Conservation (phyloP, 352 stramenopile species). For the Globisporangium nunn region DNA sequence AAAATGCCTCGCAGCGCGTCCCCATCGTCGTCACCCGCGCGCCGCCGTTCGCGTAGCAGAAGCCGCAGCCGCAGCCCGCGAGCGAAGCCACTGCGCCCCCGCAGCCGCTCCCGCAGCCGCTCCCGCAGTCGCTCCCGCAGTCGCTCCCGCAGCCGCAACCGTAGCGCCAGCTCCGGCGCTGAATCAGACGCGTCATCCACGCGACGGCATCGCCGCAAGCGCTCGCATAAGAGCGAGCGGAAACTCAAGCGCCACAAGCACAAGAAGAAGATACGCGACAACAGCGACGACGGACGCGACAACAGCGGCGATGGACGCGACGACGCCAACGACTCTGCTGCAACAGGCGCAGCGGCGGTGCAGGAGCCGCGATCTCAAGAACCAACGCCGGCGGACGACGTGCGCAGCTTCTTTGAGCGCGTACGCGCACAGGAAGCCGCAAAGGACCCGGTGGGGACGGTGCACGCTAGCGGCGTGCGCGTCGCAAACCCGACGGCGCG, state of each 20-base stretch:
- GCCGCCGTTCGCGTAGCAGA: constrained; percentile 7
- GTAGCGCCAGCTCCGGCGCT: not conserved
- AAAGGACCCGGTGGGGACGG: constrained; percentile 51
- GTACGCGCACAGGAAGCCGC: constrained; percentile 48
- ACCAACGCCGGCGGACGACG: constrained; percentile 12
- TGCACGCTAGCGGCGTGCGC: constrained; percentile 43
- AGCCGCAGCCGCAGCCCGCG: constrained; percentile 3
- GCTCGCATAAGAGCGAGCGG: constrained; percentile 8
- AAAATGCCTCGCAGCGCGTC: constrained; percentile 8
- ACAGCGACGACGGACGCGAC: not conserved
- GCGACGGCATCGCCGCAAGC: not conserved
- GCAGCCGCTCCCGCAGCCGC: not conserved
- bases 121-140: not conserved
- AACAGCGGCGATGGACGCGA: not conserved
- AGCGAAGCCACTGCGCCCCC: not conserved
- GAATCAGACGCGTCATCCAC: not conserved
- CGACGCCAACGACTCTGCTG: not conserved
- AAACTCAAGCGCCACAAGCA: constrained; percentile 21
- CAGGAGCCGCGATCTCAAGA: not conserved
- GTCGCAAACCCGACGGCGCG: constrained; percentile 20
- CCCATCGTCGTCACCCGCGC: not conserved
- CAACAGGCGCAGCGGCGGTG: too few species aligned
- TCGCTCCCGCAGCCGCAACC: constrained; percentile 3
- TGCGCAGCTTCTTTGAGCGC: constrained; percentile 57
- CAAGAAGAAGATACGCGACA: constrained; percentile 8